Conservation (phyloP, 106 monocot genomes). For the Iris macrosiphon region DNA sequence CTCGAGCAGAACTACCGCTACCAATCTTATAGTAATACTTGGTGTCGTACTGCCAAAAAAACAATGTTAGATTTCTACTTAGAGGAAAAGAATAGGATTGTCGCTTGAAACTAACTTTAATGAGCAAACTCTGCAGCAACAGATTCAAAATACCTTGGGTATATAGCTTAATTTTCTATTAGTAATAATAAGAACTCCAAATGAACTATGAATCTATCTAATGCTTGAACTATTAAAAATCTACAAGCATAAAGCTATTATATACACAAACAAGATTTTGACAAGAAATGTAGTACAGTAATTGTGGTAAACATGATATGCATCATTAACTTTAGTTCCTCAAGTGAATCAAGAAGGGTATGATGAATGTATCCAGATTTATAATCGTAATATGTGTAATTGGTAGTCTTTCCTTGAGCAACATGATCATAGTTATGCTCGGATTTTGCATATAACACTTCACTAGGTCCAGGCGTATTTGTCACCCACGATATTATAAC, state of each 20-base stretch:
- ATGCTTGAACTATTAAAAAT: too few species aligned
- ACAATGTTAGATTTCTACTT: too few species aligned
- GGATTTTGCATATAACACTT: slow-evolving; percentile 57
- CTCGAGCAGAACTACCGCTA: slow-evolving; percentile 48
- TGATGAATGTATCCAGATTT: slow-evolving; percentile 95
- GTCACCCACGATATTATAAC: slow-evolving; percentile 97
- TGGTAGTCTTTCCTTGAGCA: slow-evolving; percentile 55
- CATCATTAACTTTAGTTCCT: slow-evolving; percentile 28
- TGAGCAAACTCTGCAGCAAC: too few species aligned
- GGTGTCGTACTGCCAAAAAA: slow-evolving; percentile 49
- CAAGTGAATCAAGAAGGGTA: slow-evolving; percentile 70
- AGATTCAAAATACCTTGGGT: too few species aligned
- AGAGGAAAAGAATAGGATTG: not conserved
- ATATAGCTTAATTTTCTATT: too few species aligned
- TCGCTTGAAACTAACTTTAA: too few species aligned
- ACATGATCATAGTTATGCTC: slow-evolving; percentile 44
- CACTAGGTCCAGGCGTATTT: slow-evolving; percentile 42
- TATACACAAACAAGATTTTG: too few species aligned
- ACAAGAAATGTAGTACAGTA: not conserved
- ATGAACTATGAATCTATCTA: too few species aligned
- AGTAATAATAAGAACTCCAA: too few species aligned
- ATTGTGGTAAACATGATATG: not conserved
- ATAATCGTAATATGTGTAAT: slow-evolving; percentile 81
- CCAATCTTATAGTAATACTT: slow-evolving; percentile 95
- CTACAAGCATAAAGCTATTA: too few species aligned